Evolutionary conservation across 257 asterid genomes (phyloP).

Genomic region (Salvia miltiorrhiza): DNA sequence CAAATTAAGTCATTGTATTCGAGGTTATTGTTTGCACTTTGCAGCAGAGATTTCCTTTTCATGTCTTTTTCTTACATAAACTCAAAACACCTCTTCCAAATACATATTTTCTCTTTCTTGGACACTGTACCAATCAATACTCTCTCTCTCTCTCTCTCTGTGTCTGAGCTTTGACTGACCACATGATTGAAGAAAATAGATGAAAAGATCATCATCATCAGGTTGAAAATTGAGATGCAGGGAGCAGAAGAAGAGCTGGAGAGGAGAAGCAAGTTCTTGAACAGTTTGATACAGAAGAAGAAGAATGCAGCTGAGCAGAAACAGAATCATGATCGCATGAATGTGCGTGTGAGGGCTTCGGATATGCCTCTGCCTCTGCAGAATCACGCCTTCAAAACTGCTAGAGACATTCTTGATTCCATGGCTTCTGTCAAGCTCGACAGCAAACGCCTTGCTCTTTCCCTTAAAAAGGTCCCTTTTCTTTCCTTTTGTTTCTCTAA

Average conservation of each 20-base stretch:
- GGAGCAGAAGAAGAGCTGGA: constrained; percentile 82
- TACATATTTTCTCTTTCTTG: background rate
- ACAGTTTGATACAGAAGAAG: constrained; percentile 59
- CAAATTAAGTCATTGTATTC: constrained; percentile 21
- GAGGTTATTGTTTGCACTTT: constrained; percentile 27
- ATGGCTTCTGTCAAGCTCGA: constrained; percentile 60
- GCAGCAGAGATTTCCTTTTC: background rate
- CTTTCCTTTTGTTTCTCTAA: background rate
- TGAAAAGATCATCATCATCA: constrained; percentile 11
- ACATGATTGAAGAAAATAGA: constrained; percentile 11
- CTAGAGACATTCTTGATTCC: constrained; percentile 48
- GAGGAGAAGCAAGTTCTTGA: constrained; percentile 86
- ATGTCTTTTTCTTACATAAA: constrained; percentile 6
- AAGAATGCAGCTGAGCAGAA: constrained; percentile 43
- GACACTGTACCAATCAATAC: background rate
- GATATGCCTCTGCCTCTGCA: constrained; percentile 74
- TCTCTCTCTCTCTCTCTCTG: background rate
- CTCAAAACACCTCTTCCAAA: background rate
- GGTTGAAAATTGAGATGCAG: constrained; percentile 43
- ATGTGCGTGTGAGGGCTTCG: constrained; percentile 68
- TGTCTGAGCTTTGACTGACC: background rate
- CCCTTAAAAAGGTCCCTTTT: constrained; percentile 65
- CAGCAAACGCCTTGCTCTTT: constrained; percentile 75
- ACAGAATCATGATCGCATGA: constrained; percentile 35
- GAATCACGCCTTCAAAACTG: constrained; percentile 60